Base-by-base conservation (phyloP, 257 asterid genomes). In the Capsicum pubescens region DNA sequence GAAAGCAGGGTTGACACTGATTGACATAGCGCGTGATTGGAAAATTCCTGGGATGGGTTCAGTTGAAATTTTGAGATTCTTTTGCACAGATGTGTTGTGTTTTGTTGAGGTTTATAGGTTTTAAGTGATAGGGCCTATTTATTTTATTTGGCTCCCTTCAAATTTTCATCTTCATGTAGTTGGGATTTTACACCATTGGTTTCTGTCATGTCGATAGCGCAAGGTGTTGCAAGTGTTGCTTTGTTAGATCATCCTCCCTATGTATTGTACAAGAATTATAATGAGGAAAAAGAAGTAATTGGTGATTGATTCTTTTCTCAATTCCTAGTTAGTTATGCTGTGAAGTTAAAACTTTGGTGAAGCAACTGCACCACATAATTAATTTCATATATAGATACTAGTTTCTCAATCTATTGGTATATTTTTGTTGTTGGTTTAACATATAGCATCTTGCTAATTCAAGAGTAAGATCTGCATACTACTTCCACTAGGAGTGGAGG, bases 51-150 rank as follows among this genome's bases (percentile, higher is more conserved):
- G 88, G 89, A 86, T 54, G 39, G 14, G 80, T 36, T 26, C 12
- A 91, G 83, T 87, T 72, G 87, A 86, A 84, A 86, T 86, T 86
- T 89, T 89, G 88, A 86, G 89, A 91, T 92, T 93, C 95, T 91
- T 91, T 89, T 86, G 93, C 88, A 89, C 91, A 84, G 79, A 84
- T 84, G 79, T 63, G 46, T 87, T 87, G 93, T 87, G 93, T 88
- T 67, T 88, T 58, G 79, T 88, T 74, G 86, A 86, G 87, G 52
- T 81, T 76, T 84, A 54, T 84, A 55, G 69, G 54, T 83, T 86
- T 86, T 78, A 70, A n/a, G 56, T 12, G 72, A 70, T 16, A 82
- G 85, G 86, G 82, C 14, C 79, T 26, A 16, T 21, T 87, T 85
- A 21, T 71, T 79, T 36, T 59, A 19, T 12, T 48, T 26, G 26